Evolutionary conservation across 164 flowering plant species (phyloP), one percentile per base, ranked within the genome.

Genomic region (Berberis thunbergii): DNA sequence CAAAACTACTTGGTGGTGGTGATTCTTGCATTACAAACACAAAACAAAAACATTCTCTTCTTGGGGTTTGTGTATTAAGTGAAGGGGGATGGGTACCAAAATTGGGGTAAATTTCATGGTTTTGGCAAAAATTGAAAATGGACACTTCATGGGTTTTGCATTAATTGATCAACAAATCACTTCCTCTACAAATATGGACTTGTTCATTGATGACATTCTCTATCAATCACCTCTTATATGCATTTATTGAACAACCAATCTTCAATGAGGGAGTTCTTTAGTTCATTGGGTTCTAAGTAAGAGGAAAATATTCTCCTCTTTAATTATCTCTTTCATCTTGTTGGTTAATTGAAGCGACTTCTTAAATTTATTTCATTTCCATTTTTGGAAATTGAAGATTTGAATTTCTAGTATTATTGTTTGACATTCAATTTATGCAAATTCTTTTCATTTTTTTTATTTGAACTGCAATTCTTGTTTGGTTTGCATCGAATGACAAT

Each of bases 201-300:
- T 59, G 44, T 46, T 59, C 54, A 67, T 62, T 52, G 63, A 67
- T 59, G 57, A 46, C 6, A 46, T 41, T 53, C 58, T 67, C 50
- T 26, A 45, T 59, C 9, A 39, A 54, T 50, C 38, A 49, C 49
- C 61, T 64, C 11, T n/a, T 62, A 3, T 12, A 41, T 39, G 12
- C 65, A 65, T 65, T 71, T 10, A 66, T 52, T 54, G 67, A 55
- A 62, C 60, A 45, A 49, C 43, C 73, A 69, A 56, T 64, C 64
- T 49, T 42, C 8, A 26, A 26, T 26, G 26, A 26, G 26, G 26
- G 26, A 26, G 26, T 26, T 26, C 26, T 26, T 26, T 26, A 26
- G 0, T 26, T 26, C 26, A 26, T 26, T 26, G 26, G 26, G 26
- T 26, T 26, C 26, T 26, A 26, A 26, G 26, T 26, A 26, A 26